A percentile compares a stretch with the other conserved stretches of the same genome.
Conservation (phyloP, 2,329 filamentous ascomycete species). For the Neonectria sp. region DNA sequence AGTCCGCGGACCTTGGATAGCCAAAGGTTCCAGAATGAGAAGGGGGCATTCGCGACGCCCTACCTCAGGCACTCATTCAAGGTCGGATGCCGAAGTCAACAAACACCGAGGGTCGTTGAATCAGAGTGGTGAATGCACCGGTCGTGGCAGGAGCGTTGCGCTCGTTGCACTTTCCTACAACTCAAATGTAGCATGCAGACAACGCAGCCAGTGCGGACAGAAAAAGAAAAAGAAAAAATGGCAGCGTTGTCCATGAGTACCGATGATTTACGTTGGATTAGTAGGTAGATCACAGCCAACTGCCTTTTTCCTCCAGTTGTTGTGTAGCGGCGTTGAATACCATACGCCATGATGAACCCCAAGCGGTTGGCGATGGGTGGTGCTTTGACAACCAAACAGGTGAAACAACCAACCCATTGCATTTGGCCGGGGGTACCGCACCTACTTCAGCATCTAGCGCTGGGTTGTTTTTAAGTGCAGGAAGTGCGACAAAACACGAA, state of each 20-base stretch:
- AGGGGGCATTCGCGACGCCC: not conserved
- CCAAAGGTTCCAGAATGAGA: not conserved
- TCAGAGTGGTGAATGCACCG: conserved; percentile 29
- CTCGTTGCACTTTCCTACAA: conserved; percentile 3
- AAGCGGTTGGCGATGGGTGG: not conserved
- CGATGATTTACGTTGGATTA: not conserved
- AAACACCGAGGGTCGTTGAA: conserved; percentile 21
- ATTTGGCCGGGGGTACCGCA: not conserved
- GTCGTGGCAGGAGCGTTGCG: conserved; percentile 29
- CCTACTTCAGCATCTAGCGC: not conserved
- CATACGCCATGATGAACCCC: not conserved
- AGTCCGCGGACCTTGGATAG: not conserved
- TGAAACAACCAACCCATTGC: not conserved
- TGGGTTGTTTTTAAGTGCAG: not conserved
- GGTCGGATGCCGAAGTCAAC: conserved; percentile 1
- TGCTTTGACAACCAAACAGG: not conserved
- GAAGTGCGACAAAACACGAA: not conserved
- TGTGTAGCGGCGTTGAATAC: not conserved
- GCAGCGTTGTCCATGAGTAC: not conserved
- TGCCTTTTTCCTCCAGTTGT: not conserved
- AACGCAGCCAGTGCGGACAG: too few species aligned
- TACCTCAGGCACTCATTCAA: conserved; percentile 27
- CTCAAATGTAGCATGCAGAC: not conserved
- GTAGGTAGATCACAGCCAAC: not conserved
- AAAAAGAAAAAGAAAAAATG: not conserved